These are phyloP conservation scores for Ogataea ramenticola DNA, from an alignment of 805 yeast species.

Conservation along the genomic window DNA sequence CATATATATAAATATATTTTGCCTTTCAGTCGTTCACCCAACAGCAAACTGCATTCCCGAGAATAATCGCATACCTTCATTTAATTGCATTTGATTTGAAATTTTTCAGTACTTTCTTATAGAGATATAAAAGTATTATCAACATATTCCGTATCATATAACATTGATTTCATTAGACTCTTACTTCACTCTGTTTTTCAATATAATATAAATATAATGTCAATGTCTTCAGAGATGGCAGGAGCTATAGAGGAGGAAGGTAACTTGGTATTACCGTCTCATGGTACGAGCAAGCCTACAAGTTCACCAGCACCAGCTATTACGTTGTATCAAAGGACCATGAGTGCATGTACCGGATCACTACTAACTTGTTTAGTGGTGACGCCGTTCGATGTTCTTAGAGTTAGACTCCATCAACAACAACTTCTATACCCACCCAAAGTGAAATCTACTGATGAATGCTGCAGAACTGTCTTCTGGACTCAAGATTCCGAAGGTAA, in stretches of 20 bases:
- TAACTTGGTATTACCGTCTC: conserved; percentile 1
- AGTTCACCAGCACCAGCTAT: conserved; percentile 21
- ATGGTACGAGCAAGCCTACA: not conserved
- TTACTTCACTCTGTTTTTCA: no score
- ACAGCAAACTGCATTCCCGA: no score
- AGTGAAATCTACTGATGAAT: conserved; percentile 16
- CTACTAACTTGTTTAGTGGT: conserved; percentile 63
- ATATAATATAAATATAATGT: no score
- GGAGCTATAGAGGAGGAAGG: conserved; percentile 31
- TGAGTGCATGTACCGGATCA: conserved; percentile 74
- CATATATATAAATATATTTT: no score
- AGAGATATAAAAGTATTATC: no score
- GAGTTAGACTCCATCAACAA: conserved; percentile 74
- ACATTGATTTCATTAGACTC: no score
- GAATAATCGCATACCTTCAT: no score
- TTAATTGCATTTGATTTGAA: no score
- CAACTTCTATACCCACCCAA: conserved; percentile 43
- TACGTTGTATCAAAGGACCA: conserved; percentile 55
- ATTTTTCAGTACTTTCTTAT: no score
- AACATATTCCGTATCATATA: no score
- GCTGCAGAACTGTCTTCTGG: conserved; percentile 34
- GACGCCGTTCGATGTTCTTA: conserved; percentile 77
- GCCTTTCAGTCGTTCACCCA: no score
- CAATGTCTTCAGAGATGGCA: conserved; percentile 31
- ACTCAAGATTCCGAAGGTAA: conserved; percentile 8